phyloP scores from a whole-genome alignment of 371 early-diverging fungal species.

The Mucor lusitanicus region DNA sequence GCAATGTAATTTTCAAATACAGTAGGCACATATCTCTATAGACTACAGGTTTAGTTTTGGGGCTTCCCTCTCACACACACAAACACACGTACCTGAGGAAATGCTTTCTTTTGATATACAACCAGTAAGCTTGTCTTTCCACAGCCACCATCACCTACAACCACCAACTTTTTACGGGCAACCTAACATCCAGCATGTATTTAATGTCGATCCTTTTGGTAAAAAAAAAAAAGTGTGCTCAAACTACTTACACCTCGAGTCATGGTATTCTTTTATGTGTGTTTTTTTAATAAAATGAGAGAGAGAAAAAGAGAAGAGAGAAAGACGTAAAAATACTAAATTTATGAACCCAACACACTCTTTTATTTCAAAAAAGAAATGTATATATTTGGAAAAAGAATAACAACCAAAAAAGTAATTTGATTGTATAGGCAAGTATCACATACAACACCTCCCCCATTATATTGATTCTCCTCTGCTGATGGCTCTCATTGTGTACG shows the following conservation, averaged over 20 bases:
- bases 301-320: slow-evolving; percentile 2
- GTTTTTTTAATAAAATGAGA: background rate
- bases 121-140: slow-evolving; percentile 88
- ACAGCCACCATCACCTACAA: slow-evolving; percentile 74
- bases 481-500: too few species aligned
- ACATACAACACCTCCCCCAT: background rate
- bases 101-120: slow-evolving; percentile 81
- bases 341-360: background rate
- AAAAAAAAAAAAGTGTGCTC: background rate
- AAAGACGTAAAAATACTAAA: background rate
- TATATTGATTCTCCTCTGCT: background rate
- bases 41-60: too few species aligned
- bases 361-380: background rate
- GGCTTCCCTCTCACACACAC: too few species aligned
- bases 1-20: slow-evolving; percentile 77
- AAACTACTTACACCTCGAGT: slow-evolving; percentile 20
- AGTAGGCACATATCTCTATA: slow-evolving; percentile 68
- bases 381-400: slow-evolving; percentile 14
- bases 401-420: slow-evolving; percentile 15
- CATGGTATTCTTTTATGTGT: slow-evolving; percentile 2
- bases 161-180: slow-evolving; percentile 55
- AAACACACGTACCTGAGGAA: slow-evolving; percentile 79
- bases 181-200: slow-evolving; percentile 16
- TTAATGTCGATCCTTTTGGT: background rate
- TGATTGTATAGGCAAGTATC: background rate